Base-by-base conservation (phyloP, 2,329 filamentous ascomycete species). In the Clarireedia sp. region DNA sequence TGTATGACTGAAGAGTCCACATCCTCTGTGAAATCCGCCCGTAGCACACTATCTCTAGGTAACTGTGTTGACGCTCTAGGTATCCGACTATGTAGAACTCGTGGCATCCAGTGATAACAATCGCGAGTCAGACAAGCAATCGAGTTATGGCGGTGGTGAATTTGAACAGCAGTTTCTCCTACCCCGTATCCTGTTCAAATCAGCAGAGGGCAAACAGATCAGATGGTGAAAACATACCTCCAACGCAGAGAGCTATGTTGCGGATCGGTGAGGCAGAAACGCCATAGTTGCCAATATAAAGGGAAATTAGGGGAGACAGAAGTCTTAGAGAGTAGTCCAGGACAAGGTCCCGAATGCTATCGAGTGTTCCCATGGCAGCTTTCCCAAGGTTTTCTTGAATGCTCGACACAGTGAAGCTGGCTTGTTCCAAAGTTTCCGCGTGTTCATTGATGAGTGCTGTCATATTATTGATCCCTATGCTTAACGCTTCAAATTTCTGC, bases 331-430 rank as follows among this genome's bases (percentile, higher is more conserved):
- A 52, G 58, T 61, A 63, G 12, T 65, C 59, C 16, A 56, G 49
- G 19, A 62, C 41, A n/a, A 41, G 47, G 3, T 54, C 54, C 50
- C 48, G 12, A 59, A n/a, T 21, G 43, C 54, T 12, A 64, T 37
- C 19, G 33, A 51, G 12, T 60, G 48, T 23, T 56, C 54, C 52
- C 59, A 63, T n/a, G 57, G 59, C 59, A 19, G 63, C 63, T 38
- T 63, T 61, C 37, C 62, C 61, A 6, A 68, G 54, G 23, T 58
- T 61, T 6, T 62, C 57, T 19, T 63, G 60, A 19, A 68, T 63
- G 29, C 48, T 54, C 8, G 59, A 60, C 41, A 60, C 62, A 8
- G 56, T 57, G 16, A 56, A 48, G 21, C 51, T 63, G 44, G 64
- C 62, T 43, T 62, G 54, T 48, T 63, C 59, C 21, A 68, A 61